These are phyloP conservation scores for Neurospora crassa DNA, from an alignment of 2,329 filamentous ascomycete species.

Conservation along the genomic window DNA sequence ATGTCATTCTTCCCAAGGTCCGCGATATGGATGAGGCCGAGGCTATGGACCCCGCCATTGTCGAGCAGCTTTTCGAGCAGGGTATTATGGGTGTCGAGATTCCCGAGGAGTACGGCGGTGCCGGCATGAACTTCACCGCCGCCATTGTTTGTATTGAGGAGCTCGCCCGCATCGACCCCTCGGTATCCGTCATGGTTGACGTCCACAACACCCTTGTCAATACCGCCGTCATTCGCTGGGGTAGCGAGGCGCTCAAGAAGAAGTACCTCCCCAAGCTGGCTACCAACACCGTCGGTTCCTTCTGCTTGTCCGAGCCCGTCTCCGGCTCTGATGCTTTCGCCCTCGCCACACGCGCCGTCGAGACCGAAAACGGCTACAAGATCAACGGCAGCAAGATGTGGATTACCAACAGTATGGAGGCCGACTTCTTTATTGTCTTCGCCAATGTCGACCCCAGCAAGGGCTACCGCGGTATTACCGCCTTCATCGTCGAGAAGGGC, in stretches of 20 bases:
- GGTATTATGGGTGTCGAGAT: constrained; percentile 97
- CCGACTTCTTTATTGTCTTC: constrained; percentile 93
- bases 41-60: constrained; percentile 76
- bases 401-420: constrained; percentile 97
- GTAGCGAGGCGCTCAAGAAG: constrained; percentile 65
- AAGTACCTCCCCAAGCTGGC: constrained; percentile 85
- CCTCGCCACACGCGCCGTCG: constrained; percentile 78
- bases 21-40: constrained; percentile 98
- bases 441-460: constrained; percentile 87
- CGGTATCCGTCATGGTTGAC: constrained; percentile 88
- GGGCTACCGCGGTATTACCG: constrained; percentile 94
- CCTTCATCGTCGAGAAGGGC: constrained; percentile 88
- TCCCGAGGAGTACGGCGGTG: constrained; percentile 90
- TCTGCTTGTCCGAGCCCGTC: constrained; percentile 85
- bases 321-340: constrained; percentile 96
- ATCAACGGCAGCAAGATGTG: constrained; percentile 97
- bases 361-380: constrained; percentile 74
- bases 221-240: constrained; percentile 82
- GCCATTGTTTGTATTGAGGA: constrained; percentile 97
- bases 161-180: constrained; percentile 85
- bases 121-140: constrained; percentile 97
- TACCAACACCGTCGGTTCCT: constrained; percentile 82
- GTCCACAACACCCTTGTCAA: constrained; percentile 98
- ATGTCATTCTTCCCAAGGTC: constrained; percentile 80
- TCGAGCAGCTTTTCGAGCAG: constrained; percentile 94